Evolutionary conservation across 768 basidiomycete genomes (phyloP).

Genomic region (Tubosaeta sp.): DNA sequence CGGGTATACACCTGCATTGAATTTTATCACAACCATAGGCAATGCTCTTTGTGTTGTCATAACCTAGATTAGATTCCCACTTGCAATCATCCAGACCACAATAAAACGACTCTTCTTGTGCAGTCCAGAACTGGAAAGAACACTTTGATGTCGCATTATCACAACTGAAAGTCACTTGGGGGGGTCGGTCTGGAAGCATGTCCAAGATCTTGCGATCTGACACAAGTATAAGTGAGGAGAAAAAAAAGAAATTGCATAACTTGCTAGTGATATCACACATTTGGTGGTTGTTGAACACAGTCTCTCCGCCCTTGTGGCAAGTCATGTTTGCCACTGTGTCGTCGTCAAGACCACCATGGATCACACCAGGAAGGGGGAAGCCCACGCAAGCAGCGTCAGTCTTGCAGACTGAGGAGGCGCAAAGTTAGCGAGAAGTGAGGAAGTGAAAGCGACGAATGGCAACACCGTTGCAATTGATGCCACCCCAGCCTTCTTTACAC

Average conservation of each 20-base stretch:
- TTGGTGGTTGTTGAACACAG: constrained; percentile 93
- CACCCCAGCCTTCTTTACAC: constrained; percentile 93
- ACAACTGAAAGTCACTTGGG: constrained; percentile 97
- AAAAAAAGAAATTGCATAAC: constrained; percentile 25
- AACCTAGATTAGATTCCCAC: constrained; percentile 43
- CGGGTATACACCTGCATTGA: constrained; percentile 90
- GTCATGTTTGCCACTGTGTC: constrained; percentile 65
- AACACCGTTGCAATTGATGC: constrained; percentile 96
- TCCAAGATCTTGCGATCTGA: constrained; percentile 93
- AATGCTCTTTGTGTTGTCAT: constrained; percentile 68
- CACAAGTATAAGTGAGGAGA: background rate
- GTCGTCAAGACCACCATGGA: constrained; percentile 37
- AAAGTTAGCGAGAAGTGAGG: background rate
- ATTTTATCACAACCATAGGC: constrained; percentile 79
- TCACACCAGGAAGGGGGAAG: constrained; percentile 60
- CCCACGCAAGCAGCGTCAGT: constrained; percentile 72
- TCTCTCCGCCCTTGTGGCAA: constrained; percentile 90
- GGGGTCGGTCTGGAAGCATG: constrained; percentile 82
- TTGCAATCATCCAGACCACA: constrained; percentile 77
- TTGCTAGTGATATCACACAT: constrained; percentile 98
- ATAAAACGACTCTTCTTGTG: constrained; percentile 91
- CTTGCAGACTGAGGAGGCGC: constrained; percentile 67
- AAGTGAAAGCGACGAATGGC: background rate
- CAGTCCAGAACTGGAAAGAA: constrained; percentile 98
- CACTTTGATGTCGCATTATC: constrained; percentile 60